Base-by-base conservation (phyloP, 192 early-diverging fungal genomes). In the Backusella tarrabulga region DNA sequence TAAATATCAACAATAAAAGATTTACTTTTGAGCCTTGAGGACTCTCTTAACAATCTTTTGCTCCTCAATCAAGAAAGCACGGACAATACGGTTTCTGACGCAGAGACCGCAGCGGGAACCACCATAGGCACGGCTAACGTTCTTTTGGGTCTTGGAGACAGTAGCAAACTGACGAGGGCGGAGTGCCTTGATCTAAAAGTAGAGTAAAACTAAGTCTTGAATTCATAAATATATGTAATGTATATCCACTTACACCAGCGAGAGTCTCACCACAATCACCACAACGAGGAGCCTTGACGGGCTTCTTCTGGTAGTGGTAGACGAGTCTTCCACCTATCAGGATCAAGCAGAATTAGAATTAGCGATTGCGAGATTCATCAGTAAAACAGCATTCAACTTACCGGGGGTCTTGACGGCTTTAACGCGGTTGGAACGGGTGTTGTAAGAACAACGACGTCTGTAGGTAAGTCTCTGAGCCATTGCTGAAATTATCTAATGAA, bases 1-100 rank as follows among this genome's bases (percentile, higher is more conserved):
- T 36, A 41, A 68, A 23, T 70, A 70, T 38, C 35, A 69, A 69
- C 19, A 12, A 1, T 36, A 54, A 50, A 38, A 44, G 4, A 34
- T 68, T 75, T 42, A 67, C 34, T 44, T 83, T 71, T 88, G 85
- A 50, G 92, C 78, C 94, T 98, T 99, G 87, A 98, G 91, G 79
- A 99, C 95, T 88, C 94, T 95, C 95, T 99, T 99, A 83, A 99
- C 97, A 80, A 99, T 98, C 95, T 99, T 99, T 92, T 99, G 97
- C 92, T 99, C 97, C 90, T 99, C 97, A 81, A 99, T 95, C 84
- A 99, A 91, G 92, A 99, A 99, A 79, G 97, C 95, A 80, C 97
- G 96, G 76, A 99, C 93, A 88, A 99, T 97, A 80, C 97, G 90
- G 87, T 87, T 83, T 78, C 81, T 82, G 73, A 84, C 84, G 77